Percentiles rank a stretch among this genome's conserved stretches.
Evolutionary conservation across 2,329 filamentous ascomycete genomes (phyloP).

Genomic region (Lachnellula hyalina): DNA sequence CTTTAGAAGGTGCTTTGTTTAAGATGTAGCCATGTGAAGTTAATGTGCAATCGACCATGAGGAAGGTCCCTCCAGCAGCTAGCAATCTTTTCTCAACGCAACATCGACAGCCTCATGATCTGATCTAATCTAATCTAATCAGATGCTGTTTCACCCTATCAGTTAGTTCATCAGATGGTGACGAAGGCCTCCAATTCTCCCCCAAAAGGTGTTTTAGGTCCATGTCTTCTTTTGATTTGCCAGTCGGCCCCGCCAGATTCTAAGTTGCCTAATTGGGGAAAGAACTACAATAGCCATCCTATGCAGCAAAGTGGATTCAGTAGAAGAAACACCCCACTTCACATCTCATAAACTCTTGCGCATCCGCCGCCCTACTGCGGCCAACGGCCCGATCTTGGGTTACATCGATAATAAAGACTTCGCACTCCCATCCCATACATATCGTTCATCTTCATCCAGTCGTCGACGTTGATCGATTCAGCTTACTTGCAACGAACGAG

Average conservation of each 20-base stretch:
- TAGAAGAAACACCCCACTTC: neutral
- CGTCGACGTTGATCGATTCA: neutral
- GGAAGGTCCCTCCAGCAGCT: neutral
- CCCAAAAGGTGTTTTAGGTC: too few species aligned
- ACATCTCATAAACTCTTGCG: neutral
- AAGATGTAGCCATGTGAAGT: neutral
- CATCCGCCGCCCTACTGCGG: neutral
- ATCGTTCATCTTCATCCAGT: too few species aligned
- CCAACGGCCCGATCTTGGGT: neutral
- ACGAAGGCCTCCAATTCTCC: neutral
- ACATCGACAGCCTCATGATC: neutral
- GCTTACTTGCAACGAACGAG: neutral
- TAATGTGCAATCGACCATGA: neutral
- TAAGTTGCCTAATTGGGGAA: neutral
- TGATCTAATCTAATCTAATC: slow-evolving; percentile 4
- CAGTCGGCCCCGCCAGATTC: neutral
- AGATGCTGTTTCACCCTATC: neutral
- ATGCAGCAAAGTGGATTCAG: slow-evolving; percentile 1
- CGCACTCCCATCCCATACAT: too few species aligned
- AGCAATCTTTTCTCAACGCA: too few species aligned
- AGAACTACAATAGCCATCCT: neutral
- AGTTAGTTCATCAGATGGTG: neutral
- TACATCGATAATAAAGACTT: neutral
- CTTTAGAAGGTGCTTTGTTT: neutral
- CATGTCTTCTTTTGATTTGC: too few species aligned